Conservation (phyloP, 2,329 filamentous ascomycete genomes). For the Bimuria novae-zelandiae region DNA sequence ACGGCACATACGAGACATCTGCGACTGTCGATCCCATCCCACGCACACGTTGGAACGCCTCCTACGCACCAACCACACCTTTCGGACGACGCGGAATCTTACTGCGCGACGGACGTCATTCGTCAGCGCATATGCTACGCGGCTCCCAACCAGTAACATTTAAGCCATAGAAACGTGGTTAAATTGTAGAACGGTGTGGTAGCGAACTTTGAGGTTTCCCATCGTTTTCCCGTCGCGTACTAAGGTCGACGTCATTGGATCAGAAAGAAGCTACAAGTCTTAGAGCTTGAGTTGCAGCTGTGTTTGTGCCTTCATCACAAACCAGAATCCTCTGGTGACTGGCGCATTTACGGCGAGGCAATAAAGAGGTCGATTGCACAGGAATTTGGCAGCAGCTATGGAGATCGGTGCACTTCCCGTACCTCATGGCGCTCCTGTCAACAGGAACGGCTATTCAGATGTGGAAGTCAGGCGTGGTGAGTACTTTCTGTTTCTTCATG, state of each 20-base stretch:
- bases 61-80: background rate
- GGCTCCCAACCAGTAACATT: background rate
- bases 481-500: background rate
- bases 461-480: conserved; percentile 5
- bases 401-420: conserved; percentile 1
- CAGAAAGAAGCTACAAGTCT: background rate
- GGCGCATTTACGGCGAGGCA: background rate
- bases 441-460: background rate
- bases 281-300: conserved; percentile 2
- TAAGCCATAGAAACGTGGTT: background rate
- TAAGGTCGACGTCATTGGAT: background rate
- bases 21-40: background rate
- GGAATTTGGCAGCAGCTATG: background rate
- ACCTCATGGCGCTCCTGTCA: conserved; percentile 3
- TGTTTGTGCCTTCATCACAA: background rate
- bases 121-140: conserved; percentile 1
- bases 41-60: background rate
- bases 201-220: background rate
- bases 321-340: background rate
- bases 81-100: background rate
- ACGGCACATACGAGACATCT: background rate
- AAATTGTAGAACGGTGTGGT: background rate
- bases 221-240: background rate
- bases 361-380: background rate
- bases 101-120: background rate